Base-by-base conservation (phyloP, 1,284 basidiomycete genomes). In the Phellinidium pouzarii region DNA sequence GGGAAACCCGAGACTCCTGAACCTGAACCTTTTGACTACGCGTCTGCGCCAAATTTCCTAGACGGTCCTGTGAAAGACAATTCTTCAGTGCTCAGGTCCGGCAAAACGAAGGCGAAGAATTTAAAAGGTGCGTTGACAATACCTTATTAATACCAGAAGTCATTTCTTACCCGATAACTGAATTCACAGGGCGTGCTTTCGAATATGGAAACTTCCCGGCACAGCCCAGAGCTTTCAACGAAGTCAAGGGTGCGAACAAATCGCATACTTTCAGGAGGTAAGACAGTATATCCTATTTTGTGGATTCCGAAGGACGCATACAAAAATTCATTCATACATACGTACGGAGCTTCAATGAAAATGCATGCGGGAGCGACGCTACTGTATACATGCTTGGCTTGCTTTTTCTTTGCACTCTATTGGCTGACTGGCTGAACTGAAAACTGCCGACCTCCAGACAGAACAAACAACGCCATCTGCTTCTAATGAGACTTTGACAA, bases 41-140 rank as follows among this genome's bases (percentile, higher is more conserved):
- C 76, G 2, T 68, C 73, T 3, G 80, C 78, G 38, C 80, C 87
- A 8, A 92, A 91, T 64, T 78, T 94, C 52, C 70, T 95, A 57
- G 93, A 95, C 62, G 77, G 73, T 47, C 50, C 59, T 40, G 58
- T 59, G 26, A 69, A 72, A 53, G 71, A 72, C 50, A 63, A 59
- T 42, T 64, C 61, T 55, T 60, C 68, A 41, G 65, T 60, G 54
- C 66, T 62, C 60, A 69, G 65, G 58, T 71, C 69, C 58, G 79
- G 74, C 62, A 74, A 71, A 58, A 70, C 71, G 60, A 80, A 71
- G 62, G 70, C 72, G 58, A 71, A 68, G 45, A 71, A 22, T 37
- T 41, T 26, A 14, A 52, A 75, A 68, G 76, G 80, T 82, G 60
- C 40, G 74, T 36, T 34, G 11, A 34, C 31, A 34, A 34, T 8